Evolutionary conservation across 1,284 basidiomycete species (phyloP), one percentile per base, ranked within the genome.

Genomic region (Pulchroboletus neoregius): DNA sequence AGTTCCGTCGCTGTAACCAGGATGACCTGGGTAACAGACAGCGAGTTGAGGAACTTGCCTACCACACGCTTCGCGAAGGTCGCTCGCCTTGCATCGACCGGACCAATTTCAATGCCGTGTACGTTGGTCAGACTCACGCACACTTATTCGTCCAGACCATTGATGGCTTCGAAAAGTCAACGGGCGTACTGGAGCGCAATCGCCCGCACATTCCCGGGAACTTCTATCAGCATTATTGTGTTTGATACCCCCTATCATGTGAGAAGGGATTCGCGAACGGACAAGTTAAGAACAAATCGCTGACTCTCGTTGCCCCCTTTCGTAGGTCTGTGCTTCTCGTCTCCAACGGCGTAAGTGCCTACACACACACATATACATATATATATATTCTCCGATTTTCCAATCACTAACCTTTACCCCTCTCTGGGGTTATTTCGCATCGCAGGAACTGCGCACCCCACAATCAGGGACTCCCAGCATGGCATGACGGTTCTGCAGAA

Each of bases 231-330:
- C 76, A 76, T 85, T 66, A 75, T 88, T 66, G 77, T 84, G 53
- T 84, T 87, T 55, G 79, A 86, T 58, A 84, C 78, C 6, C 82
- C 83, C 49, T 82, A 82, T 65, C 73, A 84, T 65, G 86, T 87
- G 57, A 70, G 80, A 69, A 47, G 20, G 56, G 49, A 53, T 50
- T 63, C 51, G 63, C 54, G 16, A 33, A 33, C 11, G 28, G 32
- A 13, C 24, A 27, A 16, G 20, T 37, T 20, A 28, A 34, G 22
- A 43, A 38, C 40, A 41, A 31, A 35, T 40, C 42, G 26, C 58
- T 56, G 54, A 50, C 51, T 41, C 51, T 41, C 33, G 15, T 40
- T 43, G 20, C 15, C 37, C 27, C 33, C 32, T 24, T 44, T 50
- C 49, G 39, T 51, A 83, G 82, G 67, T 74, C 37, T 84, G 82